A percentile compares a stretch with the other conserved stretches of the same genome.
Evolutionary conservation across 2,329 filamentous ascomycete genomes (phyloP).

Genomic region (Talaromyces sp.): DNA sequence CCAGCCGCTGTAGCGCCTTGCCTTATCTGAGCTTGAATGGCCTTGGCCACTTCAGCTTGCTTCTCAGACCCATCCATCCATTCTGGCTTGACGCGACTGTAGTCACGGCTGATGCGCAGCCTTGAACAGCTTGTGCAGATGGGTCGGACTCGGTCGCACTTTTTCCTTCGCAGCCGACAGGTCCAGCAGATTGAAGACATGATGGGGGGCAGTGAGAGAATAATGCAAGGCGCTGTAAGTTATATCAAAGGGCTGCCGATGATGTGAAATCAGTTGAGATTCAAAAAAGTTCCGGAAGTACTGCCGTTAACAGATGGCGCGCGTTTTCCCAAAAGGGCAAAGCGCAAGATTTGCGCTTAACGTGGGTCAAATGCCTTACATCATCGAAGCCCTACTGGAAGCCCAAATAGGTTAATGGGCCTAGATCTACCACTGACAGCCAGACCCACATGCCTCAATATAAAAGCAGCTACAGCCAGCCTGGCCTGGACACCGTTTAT

Average conservation of each 20-base stretch:
- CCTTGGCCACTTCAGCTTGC: background rate
- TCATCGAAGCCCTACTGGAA: too few relatives aligned
- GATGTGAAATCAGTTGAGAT: background rate
- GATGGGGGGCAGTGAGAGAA: background rate
- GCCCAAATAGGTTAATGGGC: too few relatives aligned
- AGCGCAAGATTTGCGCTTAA: background rate
- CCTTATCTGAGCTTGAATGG: background rate
- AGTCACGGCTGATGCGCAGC: background rate
- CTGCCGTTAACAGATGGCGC: background rate
- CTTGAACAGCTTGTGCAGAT: background rate
- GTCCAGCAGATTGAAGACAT: conserved; percentile 1
- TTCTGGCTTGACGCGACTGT: conserved; percentile 1
- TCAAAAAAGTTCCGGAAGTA: background rate
- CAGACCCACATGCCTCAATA: background rate
- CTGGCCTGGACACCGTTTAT: too few relatives aligned
- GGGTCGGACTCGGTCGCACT: conserved; percentile 4
- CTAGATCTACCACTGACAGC: too few relatives aligned
- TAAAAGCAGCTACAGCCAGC: too few relatives aligned
- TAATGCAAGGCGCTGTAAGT: background rate
- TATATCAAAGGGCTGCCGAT: background rate
- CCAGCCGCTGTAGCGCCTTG: background rate
- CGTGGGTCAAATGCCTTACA: too few relatives aligned
- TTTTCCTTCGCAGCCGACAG: conserved; percentile 10
- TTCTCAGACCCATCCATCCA: conserved; percentile 5
- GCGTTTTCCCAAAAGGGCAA: background rate